These are phyloP conservation scores for Periconia sp. DNA, from an alignment of 2,329 filamentous ascomycete genomes.

Conservation along the genomic window DNA sequence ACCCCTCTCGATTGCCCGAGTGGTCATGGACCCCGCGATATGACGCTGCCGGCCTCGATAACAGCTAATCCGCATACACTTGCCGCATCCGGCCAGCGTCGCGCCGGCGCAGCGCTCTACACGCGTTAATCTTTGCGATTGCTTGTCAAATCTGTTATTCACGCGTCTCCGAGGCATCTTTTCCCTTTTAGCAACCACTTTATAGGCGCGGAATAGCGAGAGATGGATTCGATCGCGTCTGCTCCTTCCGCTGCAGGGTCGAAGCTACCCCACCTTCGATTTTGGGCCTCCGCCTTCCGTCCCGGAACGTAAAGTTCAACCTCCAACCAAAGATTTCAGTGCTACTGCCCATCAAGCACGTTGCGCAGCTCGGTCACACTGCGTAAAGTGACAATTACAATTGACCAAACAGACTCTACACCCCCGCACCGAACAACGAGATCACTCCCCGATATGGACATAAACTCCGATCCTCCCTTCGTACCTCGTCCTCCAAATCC, in stretches of 20 bases:
- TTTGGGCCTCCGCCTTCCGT: background rate
- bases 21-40: slow-evolving; percentile 30
- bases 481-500: slow-evolving; percentile 17
- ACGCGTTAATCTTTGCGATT: too few species aligned
- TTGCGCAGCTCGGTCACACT: too few species aligned
- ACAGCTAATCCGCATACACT: slow-evolving; percentile 25
- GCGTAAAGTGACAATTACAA: too few species aligned
- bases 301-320: background rate
- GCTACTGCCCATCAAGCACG: too few species aligned
- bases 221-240: too few species aligned
- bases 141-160: background rate
- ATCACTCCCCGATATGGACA: slow-evolving; percentile 27
- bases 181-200: too few species aligned
- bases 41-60: slow-evolving; percentile 15
- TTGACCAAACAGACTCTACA: too few species aligned
- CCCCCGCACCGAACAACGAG: background rate
- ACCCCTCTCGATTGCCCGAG: slow-evolving; percentile 10
- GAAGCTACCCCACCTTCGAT: slow-evolving; percentile 11
- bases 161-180: background rate
- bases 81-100: slow-evolving; percentile 27
- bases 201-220: too few species aligned
- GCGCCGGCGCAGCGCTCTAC: background rate
- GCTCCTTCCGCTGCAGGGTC: too few species aligned
- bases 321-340: background rate
- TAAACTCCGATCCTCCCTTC: slow-evolving; percentile 31